Evolutionary conservation across 176 grass and related monocot genomes (phyloP), one percentile per base, ranked within the genome.

Genomic region (Coix lacrymajobi): DNA sequence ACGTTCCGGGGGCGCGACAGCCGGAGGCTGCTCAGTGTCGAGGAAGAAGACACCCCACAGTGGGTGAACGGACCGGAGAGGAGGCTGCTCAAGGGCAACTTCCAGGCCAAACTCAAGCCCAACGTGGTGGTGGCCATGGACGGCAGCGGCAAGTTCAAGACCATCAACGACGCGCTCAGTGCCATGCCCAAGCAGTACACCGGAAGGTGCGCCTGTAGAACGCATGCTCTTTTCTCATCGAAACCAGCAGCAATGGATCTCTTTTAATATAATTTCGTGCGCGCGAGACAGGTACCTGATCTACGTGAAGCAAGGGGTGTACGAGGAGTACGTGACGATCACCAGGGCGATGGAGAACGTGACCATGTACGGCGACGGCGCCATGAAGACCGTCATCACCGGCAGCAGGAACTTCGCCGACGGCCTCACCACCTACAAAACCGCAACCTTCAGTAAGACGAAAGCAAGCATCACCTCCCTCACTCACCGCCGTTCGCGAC

Each of bases 121-220:
- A 73, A 90, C 49, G 87, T 88, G 45, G 85, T 93, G 22, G 91
- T 97, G 30, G 89, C 94, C 6, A 89, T 84, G 87, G 96, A 99
- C 72, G 93, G 89, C 48, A 96, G 83, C 38, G 96, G 93, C 30
- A 77, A 93, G 82, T 95, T 96, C 69, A 94, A 84, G 80, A 90
- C 89, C 77, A 96, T 99, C 81, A 94, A 88, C 52, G 96, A 89
- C 11, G 96, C 93, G 49, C 80, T 99, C 30, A 67, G 67, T 1
- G 82, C 87, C 54, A 86, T 89, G 78, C 91, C 94, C 2, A 78
- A 73, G 70, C 87, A 39, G 29, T 85, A 91, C 49, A 32, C 79
- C 7, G 91, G 88, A 74, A 88, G 91, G 90, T 92, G 48, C 19
- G 26, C 70, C 28, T 62, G n/a, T n/a, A n/a, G 19, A 63, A 25